Evolutionary conservation across 1,139 yeast species (phyloP), one percentile per base, ranked within the genome.

Genomic region (Geotrichum australiense): DNA sequence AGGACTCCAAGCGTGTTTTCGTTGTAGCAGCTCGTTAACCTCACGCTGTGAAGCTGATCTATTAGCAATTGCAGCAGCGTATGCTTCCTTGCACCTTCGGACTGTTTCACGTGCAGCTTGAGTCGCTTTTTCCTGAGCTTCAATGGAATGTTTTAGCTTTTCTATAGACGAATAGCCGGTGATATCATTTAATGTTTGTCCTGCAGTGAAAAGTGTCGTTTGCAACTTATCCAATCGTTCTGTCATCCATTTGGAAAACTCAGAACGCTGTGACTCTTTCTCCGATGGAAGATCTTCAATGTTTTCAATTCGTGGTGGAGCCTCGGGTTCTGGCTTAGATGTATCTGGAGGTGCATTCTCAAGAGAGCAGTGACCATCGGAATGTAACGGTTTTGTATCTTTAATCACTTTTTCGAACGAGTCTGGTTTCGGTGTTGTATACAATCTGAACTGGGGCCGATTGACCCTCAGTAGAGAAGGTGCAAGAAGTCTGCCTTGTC

Each of bases 141-240:
- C 78, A 21, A 86, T 86, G 1, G 74, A 63, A 28, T 68, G 60
- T 61, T 86, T 82, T 53, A 91, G 64, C 46, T 70, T 66, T 54
- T 85, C 95, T 46, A 93, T 85, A 10, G 81, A 71, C 0, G 91
- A 73, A 59, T 93, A 93, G 0, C 98, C 99, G 0, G 98, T 91
- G 8, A 87, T 80, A 55, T 89, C 96, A 57, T 93, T 93, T 34
- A 91, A 65, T 0, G 89, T 75, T 46, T 76, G 69, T 0, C 93
- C 80, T 0, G 91, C 89, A 0, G 79, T 73, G 48, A 80, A 73
- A 2, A 82, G 66, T 1, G 86, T 72, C 20, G 74, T 76, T 52
- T 78, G 87, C 25, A 83, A 58, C 6, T 80, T 74, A 50, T 78
- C 84, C 48, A 82, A 66, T 53, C 76, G 75, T 15, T 61, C 55